A percentile compares a stretch with the other conserved stretches of the same genome.
Conservation (phyloP, 345 rosid species). For the Jatropha curcas region DNA sequence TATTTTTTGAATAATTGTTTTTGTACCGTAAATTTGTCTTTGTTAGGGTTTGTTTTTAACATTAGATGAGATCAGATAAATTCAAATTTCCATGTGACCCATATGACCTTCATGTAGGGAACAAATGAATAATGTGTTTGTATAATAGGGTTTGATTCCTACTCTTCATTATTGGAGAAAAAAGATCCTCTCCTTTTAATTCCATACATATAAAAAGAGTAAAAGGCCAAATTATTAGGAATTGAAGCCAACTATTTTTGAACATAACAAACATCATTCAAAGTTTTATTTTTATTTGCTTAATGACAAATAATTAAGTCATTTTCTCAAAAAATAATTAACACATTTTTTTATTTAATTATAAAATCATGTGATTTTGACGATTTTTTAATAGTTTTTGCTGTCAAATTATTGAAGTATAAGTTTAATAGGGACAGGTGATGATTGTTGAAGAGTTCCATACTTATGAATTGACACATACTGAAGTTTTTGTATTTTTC, state of each 20-base stretch:
- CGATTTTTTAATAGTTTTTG: no score
- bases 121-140: conserved; percentile 33
- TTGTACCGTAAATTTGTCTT: conserved; percentile 7
- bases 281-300: no score
- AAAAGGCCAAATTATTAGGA: background rate
- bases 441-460: background rate
- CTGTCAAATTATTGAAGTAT: no score
- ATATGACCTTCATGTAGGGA: conserved; percentile 39
- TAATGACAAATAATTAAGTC: no score
- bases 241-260: conserved; percentile 6
- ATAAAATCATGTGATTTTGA: no score
- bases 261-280: background rate
- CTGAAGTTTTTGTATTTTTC: no score
- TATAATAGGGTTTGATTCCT: conserved; percentile 22
- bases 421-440: background rate
- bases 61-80: conserved; percentile 3
- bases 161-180: conserved; percentile 24
- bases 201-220: background rate
- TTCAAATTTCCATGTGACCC: conserved; percentile 31
- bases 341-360: no score
- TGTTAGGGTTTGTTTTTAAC: conserved; percentile 7
- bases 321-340: no score
- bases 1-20: conserved; percentile 12
- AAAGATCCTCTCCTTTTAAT: background rate
- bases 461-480: background rate